Evolutionary conservation across 352 stramenopile genomes (phyloP).

Genomic region (Thalassiosira livingstoniorum): DNA sequence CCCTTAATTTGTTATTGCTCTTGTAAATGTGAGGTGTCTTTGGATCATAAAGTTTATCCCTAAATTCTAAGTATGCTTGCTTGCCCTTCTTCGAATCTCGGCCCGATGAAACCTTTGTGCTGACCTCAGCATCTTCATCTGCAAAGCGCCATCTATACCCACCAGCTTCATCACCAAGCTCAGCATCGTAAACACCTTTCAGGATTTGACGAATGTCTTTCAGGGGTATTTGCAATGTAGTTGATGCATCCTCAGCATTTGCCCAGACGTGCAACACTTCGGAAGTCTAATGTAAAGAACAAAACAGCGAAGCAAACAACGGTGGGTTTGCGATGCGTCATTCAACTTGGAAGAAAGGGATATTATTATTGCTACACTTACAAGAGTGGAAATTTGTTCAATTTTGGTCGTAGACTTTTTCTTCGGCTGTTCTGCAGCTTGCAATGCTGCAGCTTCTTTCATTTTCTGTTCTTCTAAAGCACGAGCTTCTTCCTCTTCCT

Average conservation of each 20-base stretch:
- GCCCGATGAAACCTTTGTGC: conserved; percentile 61
- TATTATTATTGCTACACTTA: no score
- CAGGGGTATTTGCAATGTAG: conserved; percentile 70
- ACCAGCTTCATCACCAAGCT: conserved; percentile 84
- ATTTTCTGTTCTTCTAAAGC: conserved; percentile 41
- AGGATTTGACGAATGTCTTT: conserved; percentile 76
- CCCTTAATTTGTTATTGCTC: conserved; percentile 91
- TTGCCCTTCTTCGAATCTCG: conserved; percentile 81
- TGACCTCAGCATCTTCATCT: conserved; percentile 76
- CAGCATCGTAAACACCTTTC: conserved; percentile 81
- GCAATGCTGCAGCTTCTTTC: conserved; percentile 50
- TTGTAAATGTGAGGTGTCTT: conserved; percentile 86
- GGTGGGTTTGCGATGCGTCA: no score
- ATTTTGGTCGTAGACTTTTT: conserved; percentile 85
- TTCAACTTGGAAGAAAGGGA: no score
- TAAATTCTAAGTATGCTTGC: conserved; percentile 83
- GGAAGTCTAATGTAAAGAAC: no score
- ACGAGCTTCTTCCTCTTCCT: conserved; percentile 46
- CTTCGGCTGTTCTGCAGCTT: conserved; percentile 67
- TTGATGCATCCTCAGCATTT: conserved; percentile 68
- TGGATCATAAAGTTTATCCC: conserved; percentile 85
- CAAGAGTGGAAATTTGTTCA: conserved; percentile 78
- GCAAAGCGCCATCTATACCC: conserved; percentile 85
- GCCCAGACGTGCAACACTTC: conserved; percentile 78
- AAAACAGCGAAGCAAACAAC: no score